Evolutionary conservation across 441 rosid genomes (phyloP), one percentile per base, ranked within the genome.

Genomic region (Gossypium armourianum): DNA sequence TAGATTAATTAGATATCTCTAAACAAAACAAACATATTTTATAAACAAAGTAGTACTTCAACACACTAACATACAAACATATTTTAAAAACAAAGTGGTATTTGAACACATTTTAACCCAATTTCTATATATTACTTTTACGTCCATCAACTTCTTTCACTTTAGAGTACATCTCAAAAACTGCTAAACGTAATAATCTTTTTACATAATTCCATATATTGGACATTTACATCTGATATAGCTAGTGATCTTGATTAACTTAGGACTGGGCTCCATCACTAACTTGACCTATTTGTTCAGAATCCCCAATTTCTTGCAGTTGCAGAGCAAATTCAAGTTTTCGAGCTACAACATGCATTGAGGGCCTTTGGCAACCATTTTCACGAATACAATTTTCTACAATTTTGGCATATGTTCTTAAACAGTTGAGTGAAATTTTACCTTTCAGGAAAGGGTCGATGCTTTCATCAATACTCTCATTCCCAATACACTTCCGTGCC

Each of bases 351-450:
- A 72, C 76, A 0, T 56, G 43, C 83, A 80, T 80, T 0, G 69
- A 45, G 0, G 79, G 83, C 20, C 83, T 23, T 21, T 80, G 70
- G 1, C 1, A 56, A 15, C 77, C 77, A 1, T 62, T 10, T 4
- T 77, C 78, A 0, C 32, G 75, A 52, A 80, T 32, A 7, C 82
- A 81, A 9, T 29, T 76, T 52, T 40, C 69, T 20, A 74, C 81
- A 4, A 72, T 50, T 26, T 82, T 80, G 1, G 58, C 68, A 24
- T 71, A 79, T 0, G 32, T 76, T 16, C 9, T 29, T 2, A 79
- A 66, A 43, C 79, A 72, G 4, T 52, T 75, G 0, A 72, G 74
- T 10, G 73, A 72, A 28, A 79, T 76, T 68, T 52, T 71, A 3
- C 70, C 78, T 56, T 23, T 61, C n/a, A 81, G 40, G 49, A 57